These are phyloP conservation scores for Podospora sp. DNA, from an alignment of 495 filamentous ascomycete genomes.

Conservation along the genomic window DNA sequence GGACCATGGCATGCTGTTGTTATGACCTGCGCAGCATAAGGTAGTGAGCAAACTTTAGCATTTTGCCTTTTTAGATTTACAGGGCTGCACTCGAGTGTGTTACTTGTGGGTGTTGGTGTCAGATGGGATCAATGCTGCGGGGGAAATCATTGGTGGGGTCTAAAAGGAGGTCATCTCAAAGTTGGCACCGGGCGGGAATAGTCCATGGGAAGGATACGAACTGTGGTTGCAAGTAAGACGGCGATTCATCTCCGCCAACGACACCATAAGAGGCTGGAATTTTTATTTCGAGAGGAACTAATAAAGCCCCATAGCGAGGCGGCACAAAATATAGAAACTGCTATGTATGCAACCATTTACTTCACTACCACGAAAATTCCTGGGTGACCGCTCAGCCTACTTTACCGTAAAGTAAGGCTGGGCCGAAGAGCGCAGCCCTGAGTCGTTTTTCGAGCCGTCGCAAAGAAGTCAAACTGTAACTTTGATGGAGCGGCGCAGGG, in stretches of 20 bases:
- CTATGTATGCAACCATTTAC: too few species aligned
- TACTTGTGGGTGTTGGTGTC: background rate
- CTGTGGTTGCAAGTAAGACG: background rate
- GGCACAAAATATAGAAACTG: background rate
- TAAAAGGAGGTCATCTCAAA: background rate
- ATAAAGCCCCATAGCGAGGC: background rate
- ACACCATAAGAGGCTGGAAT: background rate
- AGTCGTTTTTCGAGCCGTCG: background rate
- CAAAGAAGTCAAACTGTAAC: background rate
- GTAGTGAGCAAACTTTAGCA: background rate
- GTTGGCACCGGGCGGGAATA: background rate
- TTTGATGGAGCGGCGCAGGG: background rate
- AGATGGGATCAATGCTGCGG: background rate
- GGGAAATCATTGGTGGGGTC: background rate
- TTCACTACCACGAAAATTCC: background rate
- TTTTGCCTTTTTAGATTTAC: background rate
- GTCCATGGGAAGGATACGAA: background rate
- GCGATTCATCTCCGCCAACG: conserved; percentile 9
- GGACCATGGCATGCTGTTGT: conserved; percentile 7
- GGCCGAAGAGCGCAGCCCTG: background rate
- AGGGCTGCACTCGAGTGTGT: background rate
- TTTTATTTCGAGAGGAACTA: conserved; percentile 12
- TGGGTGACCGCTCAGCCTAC: background rate
- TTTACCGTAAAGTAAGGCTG: background rate
- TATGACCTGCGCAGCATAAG: background rate